Base-by-base conservation (phyloP, 2,329 filamentous ascomycete species). In the Fusarium sp. region DNA sequence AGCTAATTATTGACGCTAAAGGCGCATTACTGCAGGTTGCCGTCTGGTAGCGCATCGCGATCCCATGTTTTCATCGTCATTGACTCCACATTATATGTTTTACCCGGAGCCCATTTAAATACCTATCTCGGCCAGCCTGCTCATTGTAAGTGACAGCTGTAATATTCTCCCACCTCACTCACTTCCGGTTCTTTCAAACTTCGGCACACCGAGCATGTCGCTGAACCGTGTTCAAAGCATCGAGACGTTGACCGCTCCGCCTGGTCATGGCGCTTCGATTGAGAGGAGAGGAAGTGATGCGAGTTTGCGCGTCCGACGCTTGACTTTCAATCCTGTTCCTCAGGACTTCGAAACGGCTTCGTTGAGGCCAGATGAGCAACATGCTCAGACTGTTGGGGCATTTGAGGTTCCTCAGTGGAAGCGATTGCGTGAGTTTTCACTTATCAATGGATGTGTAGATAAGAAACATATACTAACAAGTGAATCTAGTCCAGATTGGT, bases 401-500 rank as follows among this genome's bases (percentile, higher is more conserved):
- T 89, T 88, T 69, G 85, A 88, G 73, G 87, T 89, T 33, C 85
- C 87, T 35, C 80, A 79, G 71, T 89, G 87, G 87, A 89, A 87
- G 79, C 83, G 87, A 73, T 79, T 87, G 60, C 80, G 87, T 88
- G 80, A 78, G 87, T 73, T 43, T 23, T 49, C 47, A 42, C 53
- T 43, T 43, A 30, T 61, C 33, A 50, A 50, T 32, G 47, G 28
- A 42, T 25, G 40, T 28, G 19, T 30, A 40, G 40, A 57, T 54
- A 28, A 37, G 15, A 38, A 46, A 32, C 9, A 13, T 30, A 30
- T 57, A 66, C 60, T 74, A 47, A 77, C 49, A 50, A 38, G 16
- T 30, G 43, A 33, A 10, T 25, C 33, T 47, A 81, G 80, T 78
- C 25, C 80, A 81, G 67, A 79, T 81, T 21, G 72, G 59, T 32